A percentile compares a stretch with the other conserved stretches of the same genome.
These are phyloP conservation scores for Boletus pseudo-olivaceus DNA, from an alignment of 768 basidiomycete species.

Conservation along the genomic window DNA sequence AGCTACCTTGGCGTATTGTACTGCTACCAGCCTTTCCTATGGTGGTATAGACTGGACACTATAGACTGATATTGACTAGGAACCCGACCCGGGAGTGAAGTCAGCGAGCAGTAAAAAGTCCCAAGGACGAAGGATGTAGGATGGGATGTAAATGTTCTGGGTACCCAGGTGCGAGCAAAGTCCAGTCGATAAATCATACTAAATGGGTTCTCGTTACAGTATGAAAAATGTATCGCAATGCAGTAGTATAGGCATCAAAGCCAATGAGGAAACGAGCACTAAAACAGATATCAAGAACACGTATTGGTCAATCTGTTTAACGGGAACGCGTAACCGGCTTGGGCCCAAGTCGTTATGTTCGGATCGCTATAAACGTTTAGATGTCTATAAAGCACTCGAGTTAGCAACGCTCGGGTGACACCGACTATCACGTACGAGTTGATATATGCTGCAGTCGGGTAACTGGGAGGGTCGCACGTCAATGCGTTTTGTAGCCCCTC, in stretches of 20 bases:
- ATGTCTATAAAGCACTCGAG: constrained; percentile 20
- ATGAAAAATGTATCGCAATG: constrained; percentile 20
- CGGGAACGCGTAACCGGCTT: constrained; percentile 74
- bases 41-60: constrained; percentile 1
- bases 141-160: constrained; percentile 14
- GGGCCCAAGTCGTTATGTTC: constrained; percentile 82
- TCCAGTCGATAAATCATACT: constrained; percentile 25
- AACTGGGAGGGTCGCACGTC: constrained; percentile 74
- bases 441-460: constrained; percentile 83
- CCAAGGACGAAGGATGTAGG: constrained; percentile 8
- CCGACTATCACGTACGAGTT: constrained; percentile 41
- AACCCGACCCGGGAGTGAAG: neutral
- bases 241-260: constrained; percentile 14
- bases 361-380: constrained; percentile 68
- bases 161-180: constrained; percentile 1
- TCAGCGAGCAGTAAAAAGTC: neutral
- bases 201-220: constrained; percentile 27
- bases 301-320: constrained; percentile 45
- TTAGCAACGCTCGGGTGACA: constrained; percentile 1
- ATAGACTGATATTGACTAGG: constrained; percentile 1
- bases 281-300: constrained; percentile 17
- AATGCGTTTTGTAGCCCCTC: constrained; percentile 62
- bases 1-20: constrained; percentile 1
- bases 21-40: neutral
- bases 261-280: constrained; percentile 6